A percentile compares a stretch with the other conserved stretches of the same genome.
Evolutionary conservation across 2,329 filamentous ascomycete genomes (phyloP).

Genomic region (Lizonia empirigonia): DNA sequence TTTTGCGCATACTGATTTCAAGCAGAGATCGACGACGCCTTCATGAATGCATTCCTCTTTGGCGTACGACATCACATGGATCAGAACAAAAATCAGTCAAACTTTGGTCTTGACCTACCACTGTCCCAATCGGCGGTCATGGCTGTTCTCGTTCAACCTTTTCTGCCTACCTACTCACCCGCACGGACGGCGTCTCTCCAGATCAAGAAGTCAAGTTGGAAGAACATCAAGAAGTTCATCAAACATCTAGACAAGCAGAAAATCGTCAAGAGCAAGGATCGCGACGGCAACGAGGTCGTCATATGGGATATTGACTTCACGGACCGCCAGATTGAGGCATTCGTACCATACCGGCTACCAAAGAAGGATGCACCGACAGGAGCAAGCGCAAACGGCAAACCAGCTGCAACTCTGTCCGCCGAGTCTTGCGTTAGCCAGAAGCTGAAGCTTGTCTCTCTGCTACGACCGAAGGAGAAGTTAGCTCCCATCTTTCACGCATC

Average conservation of each 20-base stretch:
- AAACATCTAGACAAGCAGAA: conserved; percentile 68
- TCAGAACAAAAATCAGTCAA: conserved; percentile 57
- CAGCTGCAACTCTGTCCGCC: conserved; percentile 47
- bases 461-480: conserved; percentile 63
- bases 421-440: conserved; percentile 55
- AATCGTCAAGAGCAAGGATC: conserved; percentile 69
- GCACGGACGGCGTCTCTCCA: conserved; percentile 63
- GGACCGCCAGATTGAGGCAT: conserved; percentile 59
- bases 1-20: conserved; percentile 3
- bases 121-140: conserved; percentile 68
- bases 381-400: conserved; percentile 47
- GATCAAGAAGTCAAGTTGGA: conserved; percentile 74
- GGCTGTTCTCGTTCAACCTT: conserved; percentile 68
- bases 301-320: conserved; percentile 70
- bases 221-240: conserved; percentile 72
- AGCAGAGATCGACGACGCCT: conserved; percentile 69
- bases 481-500: conserved; percentile 60
- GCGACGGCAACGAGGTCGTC: conserved; percentile 66
- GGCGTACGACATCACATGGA: conserved; percentile 65
- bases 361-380: conserved; percentile 56
- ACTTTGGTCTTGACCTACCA: conserved; percentile 65
- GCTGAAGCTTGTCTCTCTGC: conserved; percentile 59
- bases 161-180: conserved; percentile 64
- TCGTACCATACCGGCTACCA: conserved; percentile 67
- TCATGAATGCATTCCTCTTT: conserved; percentile 68